Evolutionary conservation across 768 basidiomycete genomes (phyloP).

Genomic region (Atractiella rhizophila): DNA sequence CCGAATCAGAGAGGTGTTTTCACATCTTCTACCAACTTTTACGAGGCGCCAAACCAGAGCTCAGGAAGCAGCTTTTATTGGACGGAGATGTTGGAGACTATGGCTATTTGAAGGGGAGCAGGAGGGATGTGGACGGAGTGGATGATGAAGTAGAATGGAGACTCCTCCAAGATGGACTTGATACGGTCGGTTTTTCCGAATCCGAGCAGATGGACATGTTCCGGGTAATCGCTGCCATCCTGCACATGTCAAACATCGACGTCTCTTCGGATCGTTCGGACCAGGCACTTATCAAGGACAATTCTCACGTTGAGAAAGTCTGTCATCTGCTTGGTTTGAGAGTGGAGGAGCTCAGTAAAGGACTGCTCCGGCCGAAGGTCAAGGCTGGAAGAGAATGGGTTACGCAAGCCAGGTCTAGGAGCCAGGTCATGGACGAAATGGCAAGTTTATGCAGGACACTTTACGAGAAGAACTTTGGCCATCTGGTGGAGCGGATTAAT

Average conservation of each 20-base stretch:
- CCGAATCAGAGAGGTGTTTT: slow-evolving; percentile 70
- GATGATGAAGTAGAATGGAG: slow-evolving; percentile 77
- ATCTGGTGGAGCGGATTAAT: slow-evolving; percentile 83
- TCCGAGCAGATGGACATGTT: slow-evolving; percentile 77
- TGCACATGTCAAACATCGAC: slow-evolving; percentile 81
- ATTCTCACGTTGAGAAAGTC: slow-evolving; percentile 26
- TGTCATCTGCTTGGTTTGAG: slow-evolving; percentile 80
- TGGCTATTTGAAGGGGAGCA: slow-evolving; percentile 69
- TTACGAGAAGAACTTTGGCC: slow-evolving; percentile 89
- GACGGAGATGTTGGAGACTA: slow-evolving; percentile 49
- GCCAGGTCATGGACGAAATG: slow-evolving; percentile 81
- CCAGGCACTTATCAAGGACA: slow-evolving; percentile 28
- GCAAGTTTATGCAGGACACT: slow-evolving; percentile 74
- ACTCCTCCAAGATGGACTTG: slow-evolving; percentile 50
- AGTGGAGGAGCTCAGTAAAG: slow-evolving; percentile 60
- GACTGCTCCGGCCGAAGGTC: slow-evolving; percentile 64
- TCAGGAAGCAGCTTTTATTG: slow-evolving; percentile 31
- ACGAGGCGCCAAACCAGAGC: slow-evolving; percentile 35
- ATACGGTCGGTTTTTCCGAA: slow-evolving; percentile 63
- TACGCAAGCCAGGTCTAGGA: slow-evolving; percentile 64
- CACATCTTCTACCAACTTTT: slow-evolving; percentile 94
- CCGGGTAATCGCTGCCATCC: slow-evolving; percentile 71
- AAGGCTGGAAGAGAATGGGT: slow-evolving; percentile 95
- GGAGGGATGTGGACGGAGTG: slow-evolving; percentile 80
- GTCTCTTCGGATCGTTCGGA: slow-evolving; percentile 48